Evolutionary conservation across 768 basidiomycete species (phyloP), one percentile per base, ranked within the genome.

Genomic region (Russula foetens): DNA sequence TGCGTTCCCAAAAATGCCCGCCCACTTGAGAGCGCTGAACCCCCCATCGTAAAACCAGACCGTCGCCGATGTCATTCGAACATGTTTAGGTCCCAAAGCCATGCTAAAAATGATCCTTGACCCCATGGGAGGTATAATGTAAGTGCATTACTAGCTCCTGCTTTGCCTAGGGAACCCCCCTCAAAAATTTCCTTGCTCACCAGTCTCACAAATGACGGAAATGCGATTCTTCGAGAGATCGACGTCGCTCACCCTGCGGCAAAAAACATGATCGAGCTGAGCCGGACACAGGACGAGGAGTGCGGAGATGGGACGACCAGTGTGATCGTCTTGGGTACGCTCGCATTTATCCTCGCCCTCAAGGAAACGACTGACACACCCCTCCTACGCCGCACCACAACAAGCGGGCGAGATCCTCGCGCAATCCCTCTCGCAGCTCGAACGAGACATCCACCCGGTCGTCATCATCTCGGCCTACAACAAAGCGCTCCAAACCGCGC

Each of bases 101-200:
- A 98, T 98, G 97, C 77, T 98, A 54, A 99, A 98, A 80, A 98
- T 99, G 97, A 97, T 98, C 67, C 75, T 98, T 46, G 96, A 98
- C 76, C 95, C 95, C 1, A 98, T 99, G 97, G 97, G 97, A 54
- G 97, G 97, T 56, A 98, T 99, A 67, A 70, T 98, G 96, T 96
- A 59, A 56, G 85, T 78, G 2, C 33, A 26, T 15, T 50, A 49
- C 41, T 41, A 38, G 7, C 41, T 4, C 56, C 26, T 33, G 11
- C 19, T 53, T 35, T 15, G 21, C n/a, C 29, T 2, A 11, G 33
- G 15, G 44, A 55, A 41, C 39, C 1, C 44, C 31, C 23, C 11
- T 50, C 35, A 23, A 53, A 31, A 47, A 53, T 59, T 21, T 44
- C 43, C 19, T 12, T 58, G 9, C 15, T 14, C 11, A 38, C 28